Base-by-base conservation (phyloP, 2,329 filamentous ascomycete species). In the Chrysosporium keratinophilum region DNA sequence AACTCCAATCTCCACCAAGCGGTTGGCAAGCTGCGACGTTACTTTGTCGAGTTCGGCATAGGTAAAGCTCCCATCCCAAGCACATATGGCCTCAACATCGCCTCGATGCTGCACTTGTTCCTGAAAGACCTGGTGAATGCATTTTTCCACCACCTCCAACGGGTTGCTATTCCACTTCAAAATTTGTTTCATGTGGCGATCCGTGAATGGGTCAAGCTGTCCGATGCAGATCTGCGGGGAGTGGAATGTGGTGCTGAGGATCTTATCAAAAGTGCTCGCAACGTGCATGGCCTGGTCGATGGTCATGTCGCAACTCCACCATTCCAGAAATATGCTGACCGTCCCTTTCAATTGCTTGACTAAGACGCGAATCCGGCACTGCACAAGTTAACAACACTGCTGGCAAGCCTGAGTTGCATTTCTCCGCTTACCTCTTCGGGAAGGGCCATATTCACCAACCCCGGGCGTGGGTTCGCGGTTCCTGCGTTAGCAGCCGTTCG, bases 181-280 rank as follows among this genome's bases (percentile, higher is more conserved):
- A 41, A 82, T 74, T 53, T 80, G 77, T 3, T 75, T 70, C 57
- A 76, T 75, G 58, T 83, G 79, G 7, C 74, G 69, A 46, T 78
- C 74, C 11, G 73, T 80, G 59, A 82, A 80, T 2, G 79, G 68
- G 62, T 80, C 75, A 23, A 77, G 65, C 17, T 76, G 67, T 5
- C 68, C 72, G 49, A 80, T 66, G 3, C 67, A 64, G 14, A 66
- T 68, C 9, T 70, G 67, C 0, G 74, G 72, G 2, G 65, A 63
- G 1, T 69, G 65, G 11, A 81, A 57, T 1, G 79, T 71, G 15
- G 71, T 65, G 11, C 71, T 66, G 14, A 82, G 64, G 0, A 79
- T 74, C 20, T 74, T 71, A 39, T 78, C 76, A 43, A 83, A 80
- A 0, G 76, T 76, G 55, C 71, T 71, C 14, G 75, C 73, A 1